Evolutionary conservation across 2,329 filamentous ascomycete species (phyloP).

Genomic region (Fusarium keratoplasticum): DNA sequence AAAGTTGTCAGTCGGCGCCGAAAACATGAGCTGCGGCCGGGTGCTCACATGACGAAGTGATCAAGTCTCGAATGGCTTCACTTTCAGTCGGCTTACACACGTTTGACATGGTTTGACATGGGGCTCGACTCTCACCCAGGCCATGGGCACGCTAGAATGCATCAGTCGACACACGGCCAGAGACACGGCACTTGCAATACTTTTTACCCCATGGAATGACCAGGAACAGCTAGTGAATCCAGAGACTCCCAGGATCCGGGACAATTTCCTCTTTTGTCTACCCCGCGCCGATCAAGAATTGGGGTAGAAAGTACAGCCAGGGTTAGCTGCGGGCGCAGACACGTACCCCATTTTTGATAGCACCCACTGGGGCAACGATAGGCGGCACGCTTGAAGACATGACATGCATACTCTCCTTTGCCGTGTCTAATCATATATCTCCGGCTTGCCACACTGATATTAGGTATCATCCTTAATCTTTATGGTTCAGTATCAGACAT

Average conservation of each 20-base stretch:
- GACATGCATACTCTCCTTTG: neutral
- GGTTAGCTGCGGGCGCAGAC: slow-evolving; percentile 1
- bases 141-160: neutral
- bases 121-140: too few relatives aligned
- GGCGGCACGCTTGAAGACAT: neutral
- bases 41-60: neutral
- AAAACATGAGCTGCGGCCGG: neutral
- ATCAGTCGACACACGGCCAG: neutral
- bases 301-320: neutral
- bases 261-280: neutral
- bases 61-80: neutral
- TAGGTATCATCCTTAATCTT: neutral
- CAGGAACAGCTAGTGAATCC: neutral
- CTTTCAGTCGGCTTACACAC: neutral
- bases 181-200: neutral
- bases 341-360: slow-evolving; percentile 1
- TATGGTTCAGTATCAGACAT: neutral
- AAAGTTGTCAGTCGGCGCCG: neutral
- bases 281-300: neutral
- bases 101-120: neutral
- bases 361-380: neutral
- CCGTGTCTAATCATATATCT: slow-evolving; percentile 1
- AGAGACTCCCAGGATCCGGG: neutral
- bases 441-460: neutral
- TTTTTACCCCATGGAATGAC: neutral